These are phyloP conservation scores for Sphaerulina populicola DNA, from an alignment of 2,329 filamentous ascomycete genomes.

Conservation along the genomic window DNA sequence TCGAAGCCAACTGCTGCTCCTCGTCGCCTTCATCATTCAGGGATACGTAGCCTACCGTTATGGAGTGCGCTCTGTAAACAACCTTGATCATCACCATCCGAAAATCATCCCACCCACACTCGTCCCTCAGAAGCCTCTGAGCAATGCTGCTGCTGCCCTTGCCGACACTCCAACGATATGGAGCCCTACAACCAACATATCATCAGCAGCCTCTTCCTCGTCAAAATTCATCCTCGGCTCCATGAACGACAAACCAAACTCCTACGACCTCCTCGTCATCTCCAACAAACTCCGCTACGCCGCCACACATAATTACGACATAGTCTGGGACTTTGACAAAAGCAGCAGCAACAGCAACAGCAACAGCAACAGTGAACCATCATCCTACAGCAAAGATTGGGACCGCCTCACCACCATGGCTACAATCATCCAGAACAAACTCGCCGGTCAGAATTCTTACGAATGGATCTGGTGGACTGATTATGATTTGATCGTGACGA, in stretches of 20 bases:
- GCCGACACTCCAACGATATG: no score
- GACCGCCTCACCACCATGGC: neutral
- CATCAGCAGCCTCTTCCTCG: neutral
- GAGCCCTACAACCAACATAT: neutral
- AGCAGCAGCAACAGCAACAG: slow-evolving; percentile 19
- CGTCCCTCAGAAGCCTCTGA: no score
- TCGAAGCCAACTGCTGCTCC: neutral
- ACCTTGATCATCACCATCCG: neutral
- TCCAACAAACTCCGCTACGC: slow-evolving; percentile 27
- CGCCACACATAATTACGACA: slow-evolving; percentile 35
- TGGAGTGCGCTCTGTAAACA: neutral
- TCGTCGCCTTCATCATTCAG: neutral
- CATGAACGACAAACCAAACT: slow-evolving; percentile 9
- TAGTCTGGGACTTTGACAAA: slow-evolving; percentile 36
- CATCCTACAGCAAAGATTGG: slow-evolving; percentile 29
- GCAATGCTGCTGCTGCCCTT: no score
- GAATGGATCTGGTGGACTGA: slow-evolving; percentile 41
- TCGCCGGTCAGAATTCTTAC: slow-evolving; percentile 10
- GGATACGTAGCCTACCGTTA: neutral
- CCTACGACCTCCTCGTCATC: slow-evolving; percentile 14
- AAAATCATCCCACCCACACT: neutral
- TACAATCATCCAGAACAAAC: neutral
- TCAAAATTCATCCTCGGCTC: slow-evolving; percentile 10
- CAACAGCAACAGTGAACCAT: neutral
- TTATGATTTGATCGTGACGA: slow-evolving; percentile 38